phyloP scores from a whole-genome alignment of 1,284 basidiomycete species.

The Singerocomus inundabilis region DNA sequence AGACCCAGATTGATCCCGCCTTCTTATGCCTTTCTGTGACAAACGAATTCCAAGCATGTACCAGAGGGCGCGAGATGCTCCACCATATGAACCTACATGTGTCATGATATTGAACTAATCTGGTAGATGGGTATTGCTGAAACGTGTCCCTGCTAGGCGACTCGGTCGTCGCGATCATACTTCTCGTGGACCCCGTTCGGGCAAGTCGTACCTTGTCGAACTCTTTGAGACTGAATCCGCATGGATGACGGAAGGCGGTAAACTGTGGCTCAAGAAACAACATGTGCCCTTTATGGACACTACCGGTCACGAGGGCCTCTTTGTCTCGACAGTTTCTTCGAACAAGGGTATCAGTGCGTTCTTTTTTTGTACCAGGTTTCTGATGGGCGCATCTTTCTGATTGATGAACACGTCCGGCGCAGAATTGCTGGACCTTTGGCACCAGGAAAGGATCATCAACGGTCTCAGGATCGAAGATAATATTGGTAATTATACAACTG shows the following conservation, averaged over 20 bases:
- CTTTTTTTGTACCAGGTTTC: not conserved
- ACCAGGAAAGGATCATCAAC: no score
- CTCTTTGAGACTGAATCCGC: constrained; percentile 10
- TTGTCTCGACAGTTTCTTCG: not conserved
- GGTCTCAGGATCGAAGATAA: constrained; percentile 3
- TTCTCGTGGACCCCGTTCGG: constrained; percentile 18
- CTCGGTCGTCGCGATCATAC: constrained; percentile 14
- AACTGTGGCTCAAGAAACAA: constrained; percentile 16
- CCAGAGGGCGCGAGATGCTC: no score
- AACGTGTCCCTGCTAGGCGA: no score
- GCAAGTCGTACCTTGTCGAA: constrained; percentile 20
- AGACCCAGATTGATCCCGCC: no score
- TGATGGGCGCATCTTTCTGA: no score
- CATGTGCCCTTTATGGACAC: constrained; percentile 19
- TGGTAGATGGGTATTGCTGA: no score
- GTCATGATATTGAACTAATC: no score
- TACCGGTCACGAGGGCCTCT: constrained; percentile 11
- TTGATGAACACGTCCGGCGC: not conserved
- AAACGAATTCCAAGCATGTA: not conserved
- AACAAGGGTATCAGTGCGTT: not conserved
- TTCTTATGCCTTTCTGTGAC: not conserved
- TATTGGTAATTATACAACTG: constrained; percentile 21
- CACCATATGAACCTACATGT: no score
- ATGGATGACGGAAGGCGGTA: constrained; percentile 29
- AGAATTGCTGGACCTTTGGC: no score